These are phyloP conservation scores for Lipomyces kockii DNA, from an alignment of 805 yeast species.

Conservation along the genomic window DNA sequence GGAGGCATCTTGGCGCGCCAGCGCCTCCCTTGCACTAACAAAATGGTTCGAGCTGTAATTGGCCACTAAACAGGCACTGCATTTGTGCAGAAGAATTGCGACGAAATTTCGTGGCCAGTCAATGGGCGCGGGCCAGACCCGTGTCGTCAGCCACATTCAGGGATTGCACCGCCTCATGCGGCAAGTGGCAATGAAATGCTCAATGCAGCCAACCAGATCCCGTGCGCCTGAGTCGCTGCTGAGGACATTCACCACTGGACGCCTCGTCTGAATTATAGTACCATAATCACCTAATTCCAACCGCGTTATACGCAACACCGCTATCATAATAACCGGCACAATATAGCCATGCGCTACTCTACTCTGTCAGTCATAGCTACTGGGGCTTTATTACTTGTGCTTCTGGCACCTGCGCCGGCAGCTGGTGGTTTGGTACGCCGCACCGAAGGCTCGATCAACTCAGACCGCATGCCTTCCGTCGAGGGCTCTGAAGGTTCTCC, in stretches of 20 bases:
- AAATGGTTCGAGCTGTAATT: no score
- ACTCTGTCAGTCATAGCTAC: neutral
- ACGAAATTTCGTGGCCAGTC: neutral
- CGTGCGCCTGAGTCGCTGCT: neutral
- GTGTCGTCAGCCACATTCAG: neutral
- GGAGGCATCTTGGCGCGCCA: no score
- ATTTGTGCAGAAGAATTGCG: no score
- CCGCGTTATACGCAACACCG: neutral
- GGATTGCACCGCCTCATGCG: neutral
- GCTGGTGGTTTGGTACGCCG: conserved; percentile 5
- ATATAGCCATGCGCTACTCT: neutral
- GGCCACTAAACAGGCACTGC: no score
- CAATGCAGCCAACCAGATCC: neutral
- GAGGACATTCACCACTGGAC: neutral
- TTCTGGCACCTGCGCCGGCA: conserved; percentile 12
- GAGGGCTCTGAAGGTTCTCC: conserved; percentile 32
- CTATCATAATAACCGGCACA: neutral
- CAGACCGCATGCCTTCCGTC: conserved; percentile 7
- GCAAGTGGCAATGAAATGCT: neutral
- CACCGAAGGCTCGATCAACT: neutral
- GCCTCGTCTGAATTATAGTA: neutral
- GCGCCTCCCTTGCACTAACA: no score
- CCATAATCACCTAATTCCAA: neutral
- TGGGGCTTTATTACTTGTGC: conserved; percentile 3
- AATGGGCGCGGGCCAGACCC: neutral